Evolutionary conservation across 1,284 basidiomycete species (phyloP), one percentile per base, ranked within the genome.

Genomic region (Tausonia pullulans): DNA sequence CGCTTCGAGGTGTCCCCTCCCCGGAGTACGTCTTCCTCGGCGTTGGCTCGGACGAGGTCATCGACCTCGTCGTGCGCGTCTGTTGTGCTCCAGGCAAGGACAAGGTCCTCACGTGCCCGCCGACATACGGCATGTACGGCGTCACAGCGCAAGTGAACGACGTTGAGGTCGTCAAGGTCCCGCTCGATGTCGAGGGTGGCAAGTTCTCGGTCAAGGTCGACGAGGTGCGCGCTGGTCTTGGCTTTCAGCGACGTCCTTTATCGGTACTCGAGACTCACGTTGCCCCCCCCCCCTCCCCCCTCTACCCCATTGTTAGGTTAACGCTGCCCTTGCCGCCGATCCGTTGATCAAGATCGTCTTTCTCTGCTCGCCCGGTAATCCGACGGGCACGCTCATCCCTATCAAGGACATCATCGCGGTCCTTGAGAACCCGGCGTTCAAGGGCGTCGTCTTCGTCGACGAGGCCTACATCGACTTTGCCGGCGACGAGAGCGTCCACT

Each of bases 381-480:
- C 96, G 0, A 96, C 94, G 0, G 93, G 94, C 13, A 97, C 94
- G 0, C 77, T 88, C 43, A 85, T 98, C 62, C 82, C 90, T 0
- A 81, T 95, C 11, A 72, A 79, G 14, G 82, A 85, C 5, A 81
- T 98, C 61, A 80, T 81, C 1, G 73, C 81, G n/a, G 76, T 98
- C 41, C 79, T 95, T 43, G 86, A 93, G 45, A 90, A 90, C 75
- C 80, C 84, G 4, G 78, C 80, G 0, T 98, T 89, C 81, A 88
- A 86, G 70, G 96, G 96, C 1, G 83, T 99, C 66, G 86, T 98
- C 52, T 82, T 96, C 40, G 87, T 98, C 3, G 96, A 99, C 72
- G 96, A 98, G 76, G 96, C 96, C 0, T 98, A 98, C 77, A 90
- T 98, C 72, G 96, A 98, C 75, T 99, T 98, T 73, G 82, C 88